Evolutionary conservation across 306 rosid genomes (phyloP), one percentile per base, ranked within the genome.

Genomic region (Sphenostylis stenocarpa): DNA sequence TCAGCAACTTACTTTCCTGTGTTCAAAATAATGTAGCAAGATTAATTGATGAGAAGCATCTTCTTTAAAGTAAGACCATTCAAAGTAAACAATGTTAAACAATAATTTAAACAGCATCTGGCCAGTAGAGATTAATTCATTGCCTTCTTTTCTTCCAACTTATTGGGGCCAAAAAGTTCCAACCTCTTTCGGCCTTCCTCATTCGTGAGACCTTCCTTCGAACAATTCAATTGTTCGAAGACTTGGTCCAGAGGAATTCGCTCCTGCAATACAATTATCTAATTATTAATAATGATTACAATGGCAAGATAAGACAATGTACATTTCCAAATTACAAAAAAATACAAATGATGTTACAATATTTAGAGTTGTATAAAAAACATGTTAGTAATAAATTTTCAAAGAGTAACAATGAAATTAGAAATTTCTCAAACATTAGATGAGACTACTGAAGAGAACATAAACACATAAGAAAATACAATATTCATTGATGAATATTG

Each of bases 131-230:
- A 75, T 74, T 2, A 75, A 16, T 51, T 76, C 33, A 34, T 73
- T 70, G 81, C 94, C 89, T 86, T 80, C 67, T 91, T 89, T 66
- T 91, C 97, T 80, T 91, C 92, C 2, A 91, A 86, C 77, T 89
- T 91, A 81, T 91, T 91, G 31, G 81, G 94, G 6, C 97, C 97
- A 67, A 91, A 91, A 69, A 91, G 41, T 58, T 65, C 56, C n/a
- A 89, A 28, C 70, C 97, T 88, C 70, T 73, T 79, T 47, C 76
- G 80, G 15, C 91, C 97, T 75, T 89, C 92, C 17, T 88, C 94
- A 31, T 44, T 77, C 34, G 94, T 74, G 51, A 91, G 78, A 45
- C 97, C 97, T 3, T 88, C 91, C 61, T 77, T 85, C 7, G 97
- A 39, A 82, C 91, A 89, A 17, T 75, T 78, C 71, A 91, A 29